Conservation (phyloP, 1,284 basidiomycete genomes). For the Thelephora terrestris region DNA sequence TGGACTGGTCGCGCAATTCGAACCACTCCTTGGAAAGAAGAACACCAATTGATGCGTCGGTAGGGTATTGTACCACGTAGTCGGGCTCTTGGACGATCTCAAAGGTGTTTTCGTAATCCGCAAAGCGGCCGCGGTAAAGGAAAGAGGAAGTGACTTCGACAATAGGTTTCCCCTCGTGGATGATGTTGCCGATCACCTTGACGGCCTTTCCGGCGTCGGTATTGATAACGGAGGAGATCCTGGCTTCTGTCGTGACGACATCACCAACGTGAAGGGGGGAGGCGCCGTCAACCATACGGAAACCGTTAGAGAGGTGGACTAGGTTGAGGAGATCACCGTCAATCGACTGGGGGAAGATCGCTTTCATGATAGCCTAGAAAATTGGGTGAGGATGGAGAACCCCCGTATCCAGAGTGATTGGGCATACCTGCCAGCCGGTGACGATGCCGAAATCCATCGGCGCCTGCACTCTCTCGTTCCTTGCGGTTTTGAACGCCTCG, state of each 20-base stretch:
- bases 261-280: slow-evolving; percentile 78
- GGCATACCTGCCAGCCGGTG: slow-evolving; percentile 86
- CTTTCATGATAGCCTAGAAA: slow-evolving; percentile 85
- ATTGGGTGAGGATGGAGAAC: slow-evolving; percentile 4
- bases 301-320: slow-evolving; percentile 95
- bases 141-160: slow-evolving; percentile 94
- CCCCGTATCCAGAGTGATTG: background rate
- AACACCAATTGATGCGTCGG: slow-evolving; percentile 81
- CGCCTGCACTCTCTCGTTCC: slow-evolving; percentile 64
- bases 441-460: slow-evolving; percentile 99
- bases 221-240: slow-evolving; percentile 85
- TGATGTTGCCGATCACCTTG: slow-evolving; percentile 83
- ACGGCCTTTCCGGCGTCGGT: slow-evolving; percentile 89
- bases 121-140: slow-evolving; percentile 93
- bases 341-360: slow-evolving; percentile 88
- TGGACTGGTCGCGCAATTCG: slow-evolving; percentile 82
- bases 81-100: slow-evolving; percentile 86
- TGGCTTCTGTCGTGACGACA: slow-evolving; percentile 83
- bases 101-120: slow-evolving; percentile 93
- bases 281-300: slow-evolving; percentile 78
- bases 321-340: slow-evolving; percentile 93
- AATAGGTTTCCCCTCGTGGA: slow-evolving; percentile 66
- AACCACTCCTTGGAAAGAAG: slow-evolving; percentile 98
- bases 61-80: slow-evolving; percentile 70
- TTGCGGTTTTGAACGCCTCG: slow-evolving; percentile 77